Percentiles rank a stretch among this genome's conserved stretches.
Conservation (phyloP, 2,329 filamentous ascomycete genomes). For the Fusarium kyushuense region DNA sequence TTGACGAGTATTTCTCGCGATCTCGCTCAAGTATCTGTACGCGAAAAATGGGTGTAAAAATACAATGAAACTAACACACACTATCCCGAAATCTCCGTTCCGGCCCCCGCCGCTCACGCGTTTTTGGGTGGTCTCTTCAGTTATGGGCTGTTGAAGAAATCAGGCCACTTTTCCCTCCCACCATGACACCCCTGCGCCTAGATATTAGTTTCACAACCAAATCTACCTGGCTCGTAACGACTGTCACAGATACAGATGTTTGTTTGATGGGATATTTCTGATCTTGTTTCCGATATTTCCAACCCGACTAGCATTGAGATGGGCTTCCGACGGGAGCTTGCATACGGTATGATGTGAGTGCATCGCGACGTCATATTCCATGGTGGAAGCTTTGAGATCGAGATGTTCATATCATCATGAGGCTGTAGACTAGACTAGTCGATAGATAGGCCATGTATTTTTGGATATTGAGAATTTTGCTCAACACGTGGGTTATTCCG, state of each 20-base stretch:
- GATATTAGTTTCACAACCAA: background rate
- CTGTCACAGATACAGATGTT: constrained; percentile 1
- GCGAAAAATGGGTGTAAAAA: accelerated
- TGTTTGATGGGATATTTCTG: constrained; percentile 3
- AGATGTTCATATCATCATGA: constrained; percentile 5
- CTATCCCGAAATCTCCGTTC: constrained; percentile 34
- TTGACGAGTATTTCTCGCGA: constrained; percentile 48
- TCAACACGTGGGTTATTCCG: background rate
- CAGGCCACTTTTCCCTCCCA: constrained; percentile 43
- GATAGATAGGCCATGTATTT: background rate
- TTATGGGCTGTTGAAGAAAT: constrained; percentile 46
- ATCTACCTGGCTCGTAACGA: background rate
- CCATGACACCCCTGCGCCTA: constrained; percentile 1
- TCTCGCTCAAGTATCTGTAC: constrained; percentile 3
- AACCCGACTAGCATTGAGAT: constrained; percentile 5
- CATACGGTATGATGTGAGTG: constrained; percentile 1
- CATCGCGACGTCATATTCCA: background rate
- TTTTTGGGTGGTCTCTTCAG: constrained; percentile 38
- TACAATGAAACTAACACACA: constrained; percentile 25
- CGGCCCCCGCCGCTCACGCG: constrained; percentile 49
- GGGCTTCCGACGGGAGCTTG: constrained; percentile 8
- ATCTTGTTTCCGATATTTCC: constrained; percentile 11
- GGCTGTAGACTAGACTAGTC: background rate
- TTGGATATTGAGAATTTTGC: background rate
- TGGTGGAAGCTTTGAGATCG: background rate